Evolutionary conservation across 352 stramenopile genomes (phyloP).

Genomic region (Phytophthora lateralis): DNA sequence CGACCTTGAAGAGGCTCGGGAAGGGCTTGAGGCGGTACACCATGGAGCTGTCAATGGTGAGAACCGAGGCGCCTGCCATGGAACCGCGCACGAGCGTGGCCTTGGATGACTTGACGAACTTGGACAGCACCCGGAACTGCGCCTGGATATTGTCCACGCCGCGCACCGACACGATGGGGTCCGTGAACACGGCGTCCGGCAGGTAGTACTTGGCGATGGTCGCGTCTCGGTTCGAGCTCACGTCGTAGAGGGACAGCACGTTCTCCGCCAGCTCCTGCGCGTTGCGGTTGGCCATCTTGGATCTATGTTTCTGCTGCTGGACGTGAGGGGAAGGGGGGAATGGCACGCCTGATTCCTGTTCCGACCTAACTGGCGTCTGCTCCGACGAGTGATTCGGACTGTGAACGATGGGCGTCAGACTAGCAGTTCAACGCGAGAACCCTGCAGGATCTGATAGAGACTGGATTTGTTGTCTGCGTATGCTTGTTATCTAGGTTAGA

Average conservation of each 20-base stretch:
- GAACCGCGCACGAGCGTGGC: slow-evolving; percentile 80
- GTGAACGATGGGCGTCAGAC: slow-evolving; percentile 22
- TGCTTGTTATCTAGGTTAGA: neutral
- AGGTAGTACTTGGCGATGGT: slow-evolving; percentile 84
- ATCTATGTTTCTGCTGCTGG: neutral
- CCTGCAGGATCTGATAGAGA: neutral
- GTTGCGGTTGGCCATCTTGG: slow-evolving; percentile 60
- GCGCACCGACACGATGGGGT: slow-evolving; percentile 75
- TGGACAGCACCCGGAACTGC: slow-evolving; percentile 81
- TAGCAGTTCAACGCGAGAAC: slow-evolving; percentile 7
- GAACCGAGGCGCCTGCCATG: slow-evolving; percentile 78
- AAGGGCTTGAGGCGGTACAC: slow-evolving; percentile 79
- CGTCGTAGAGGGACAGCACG: slow-evolving; percentile 86
- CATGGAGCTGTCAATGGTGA: slow-evolving; percentile 84
- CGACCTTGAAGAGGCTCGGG: slow-evolving; percentile 72
- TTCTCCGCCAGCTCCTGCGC: slow-evolving; percentile 80
- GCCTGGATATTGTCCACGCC: slow-evolving; percentile 85
- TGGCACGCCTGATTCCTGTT: slow-evolving; percentile 6
- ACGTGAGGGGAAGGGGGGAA: neutral
- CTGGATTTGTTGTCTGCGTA: neutral
- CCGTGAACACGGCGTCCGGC: slow-evolving; percentile 77
- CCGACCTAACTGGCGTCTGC: slow-evolving; percentile 4
- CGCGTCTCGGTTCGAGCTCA: slow-evolving; percentile 64
- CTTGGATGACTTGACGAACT: slow-evolving; percentile 80
- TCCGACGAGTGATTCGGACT: slow-evolving; percentile 1